phyloP scores from a whole-genome alignment of 192 early-diverging fungal genomes.

The Paraglomus brasilianum region DNA sequence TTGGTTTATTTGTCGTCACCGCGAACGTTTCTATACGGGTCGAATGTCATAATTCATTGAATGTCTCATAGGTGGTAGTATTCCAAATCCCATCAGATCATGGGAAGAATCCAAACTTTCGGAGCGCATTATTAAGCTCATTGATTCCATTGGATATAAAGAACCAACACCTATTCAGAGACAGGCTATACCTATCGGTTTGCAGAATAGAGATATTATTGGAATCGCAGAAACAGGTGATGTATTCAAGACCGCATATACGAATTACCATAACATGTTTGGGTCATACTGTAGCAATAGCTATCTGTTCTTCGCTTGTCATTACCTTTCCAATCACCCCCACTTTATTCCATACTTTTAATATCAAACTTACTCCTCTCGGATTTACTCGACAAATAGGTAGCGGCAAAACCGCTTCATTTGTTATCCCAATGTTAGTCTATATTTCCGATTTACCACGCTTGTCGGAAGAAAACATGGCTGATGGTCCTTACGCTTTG shows the following conservation, averaged over 20 bases:
- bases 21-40: neutral
- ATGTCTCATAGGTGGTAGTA: conserved; percentile 61
- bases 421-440: conserved; percentile 93
- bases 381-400: conserved; percentile 38
- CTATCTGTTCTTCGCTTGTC: too few species aligned
- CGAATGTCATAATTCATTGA: neutral
- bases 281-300: too few species aligned
- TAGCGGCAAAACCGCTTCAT: conserved; percentile 94
- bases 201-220: conserved; percentile 87
- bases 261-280: neutral
- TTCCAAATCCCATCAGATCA: conserved; percentile 84
- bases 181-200: conserved; percentile 94
- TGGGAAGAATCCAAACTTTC: conserved; percentile 87
- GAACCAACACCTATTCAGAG: conserved; percentile 97
- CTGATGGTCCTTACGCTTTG: conserved; percentile 87
- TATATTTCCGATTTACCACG: conserved; percentile 82
- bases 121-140: conserved; percentile 65
- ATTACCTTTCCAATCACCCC: too few species aligned
- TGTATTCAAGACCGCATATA: neutral
- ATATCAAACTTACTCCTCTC: neutral
- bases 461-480: conserved; percentile 74
- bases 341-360: neutral
- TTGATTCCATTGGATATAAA: conserved; percentile 83
- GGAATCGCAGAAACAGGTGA: conserved; percentile 85
- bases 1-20: too few species aligned